Evolutionary conservation across 768 basidiomycete genomes (phyloP), one percentile per base, ranked within the genome.

Genomic region (Leccinum subgranulosum): DNA sequence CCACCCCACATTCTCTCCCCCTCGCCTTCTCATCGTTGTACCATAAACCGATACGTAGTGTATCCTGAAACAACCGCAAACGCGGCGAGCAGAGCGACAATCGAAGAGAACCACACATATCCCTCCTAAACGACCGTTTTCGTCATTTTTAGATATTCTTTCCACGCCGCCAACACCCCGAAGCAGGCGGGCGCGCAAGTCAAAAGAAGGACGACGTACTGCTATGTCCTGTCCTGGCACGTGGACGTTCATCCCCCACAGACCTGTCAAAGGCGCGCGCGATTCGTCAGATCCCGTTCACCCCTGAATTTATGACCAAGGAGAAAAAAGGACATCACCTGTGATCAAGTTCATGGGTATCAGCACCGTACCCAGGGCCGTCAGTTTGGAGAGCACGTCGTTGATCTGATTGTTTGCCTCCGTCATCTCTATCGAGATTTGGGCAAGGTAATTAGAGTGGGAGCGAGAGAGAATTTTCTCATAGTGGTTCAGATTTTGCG

Each of bases 341-440:
- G 97, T 99, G 51, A 99, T 85, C 72, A 98, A 75, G 73, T 98
- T 98, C 89, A 95, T 97, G 34, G 91, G 97, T 70, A 99, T 88
- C 64, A 98, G 87, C 6, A 99, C 86, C 6, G 97, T 99, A 82
- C 97, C 97, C 48, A 99, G 82, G 7, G 97, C 96, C 0, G 97
- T 98, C 59, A 99, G 79, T 77, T 98, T 98, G 5, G 92, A 93
- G 6, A 98, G 84, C 2, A 99, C 97, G 69, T 98, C 94, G 75
- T 99, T 99, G 77, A 98, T 99, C 77, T 98, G 94, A 73, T 99
- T 99, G 76, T 99, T 99, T 43, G 97, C 97, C 66, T 98, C 95
- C 34, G 94, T 96, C 96, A 98, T 99, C 78, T 98, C 97, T 74
- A 99, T 98, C 45, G 94, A 97, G 65, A 99, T 99, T 68, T 98